phyloP scores from a whole-genome alignment of 345 rosid genomes.

The Punica granatum region DNA sequence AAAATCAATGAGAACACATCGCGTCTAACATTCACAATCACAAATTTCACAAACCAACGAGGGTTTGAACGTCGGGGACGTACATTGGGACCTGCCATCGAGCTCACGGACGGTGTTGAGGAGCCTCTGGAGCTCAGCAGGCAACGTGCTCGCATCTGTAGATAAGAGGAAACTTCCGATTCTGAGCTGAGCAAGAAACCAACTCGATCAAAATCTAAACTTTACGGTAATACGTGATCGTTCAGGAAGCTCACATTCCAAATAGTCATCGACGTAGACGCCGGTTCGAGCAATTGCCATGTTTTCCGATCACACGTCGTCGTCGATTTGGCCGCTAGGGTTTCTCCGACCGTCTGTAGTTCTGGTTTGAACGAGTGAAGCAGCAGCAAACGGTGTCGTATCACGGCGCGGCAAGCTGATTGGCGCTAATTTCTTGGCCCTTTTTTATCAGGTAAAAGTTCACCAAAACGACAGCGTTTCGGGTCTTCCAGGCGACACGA shows the following conservation, averaged over 20 bases:
- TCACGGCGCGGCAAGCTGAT: neutral
- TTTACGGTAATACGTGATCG: conserved; percentile 2
- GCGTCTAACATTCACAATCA: neutral
- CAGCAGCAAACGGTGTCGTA: neutral
- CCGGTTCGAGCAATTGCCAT: conserved; percentile 98
- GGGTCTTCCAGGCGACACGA: neutral
- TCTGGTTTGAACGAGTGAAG: neutral
- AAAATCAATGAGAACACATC: neutral
- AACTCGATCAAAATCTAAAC: neutral
- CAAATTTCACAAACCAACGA: neutral
- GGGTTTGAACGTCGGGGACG: neutral
- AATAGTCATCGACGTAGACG: conserved; percentile 90
- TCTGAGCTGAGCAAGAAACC: neutral
- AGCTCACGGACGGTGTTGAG: conserved; percentile 88
- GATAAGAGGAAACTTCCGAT: conserved; percentile 1
- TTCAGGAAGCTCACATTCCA: conserved; percentile 56
- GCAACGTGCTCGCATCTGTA: conserved; percentile 84
- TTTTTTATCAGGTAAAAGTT: too few species aligned
- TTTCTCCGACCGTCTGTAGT: conserved; percentile 8
- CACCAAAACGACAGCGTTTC: neutral
- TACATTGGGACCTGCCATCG: conserved; percentile 88
- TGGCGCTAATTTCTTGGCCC: neutral
- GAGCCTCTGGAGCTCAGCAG: conserved; percentile 90
- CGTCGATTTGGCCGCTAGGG: conserved; percentile 21
- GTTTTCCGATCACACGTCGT: conserved; percentile 3